These are phyloP conservation scores for Hypoxylon sp. DNA, from an alignment of 2,329 filamentous ascomycete species.

Conservation along the genomic window DNA sequence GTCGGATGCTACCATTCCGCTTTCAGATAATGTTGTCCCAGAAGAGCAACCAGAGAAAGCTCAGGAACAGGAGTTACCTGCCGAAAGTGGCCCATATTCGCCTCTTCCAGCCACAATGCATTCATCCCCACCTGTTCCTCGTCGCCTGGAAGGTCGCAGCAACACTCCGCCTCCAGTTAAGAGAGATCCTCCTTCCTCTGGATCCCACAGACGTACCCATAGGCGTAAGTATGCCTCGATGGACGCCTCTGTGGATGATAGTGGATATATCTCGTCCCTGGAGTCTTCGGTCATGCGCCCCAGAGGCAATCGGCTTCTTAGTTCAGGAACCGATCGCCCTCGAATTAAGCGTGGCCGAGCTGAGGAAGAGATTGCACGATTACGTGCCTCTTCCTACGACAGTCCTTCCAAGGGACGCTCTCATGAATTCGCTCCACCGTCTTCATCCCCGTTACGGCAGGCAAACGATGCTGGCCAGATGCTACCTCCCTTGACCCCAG, in stretches of 20 bases:
- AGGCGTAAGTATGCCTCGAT: slow-evolving; percentile 85
- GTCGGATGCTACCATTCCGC: slow-evolving; percentile 82
- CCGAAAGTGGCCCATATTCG: slow-evolving; percentile 74
- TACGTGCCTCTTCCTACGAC: slow-evolving; percentile 92
- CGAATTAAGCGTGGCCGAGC: slow-evolving; percentile 89
- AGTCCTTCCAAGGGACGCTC: slow-evolving; percentile 83
- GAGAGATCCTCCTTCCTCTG: slow-evolving; percentile 72
- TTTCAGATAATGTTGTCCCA: slow-evolving; percentile 74
- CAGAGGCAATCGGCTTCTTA: slow-evolving; percentile 74
- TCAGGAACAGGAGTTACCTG: slow-evolving; percentile 57
- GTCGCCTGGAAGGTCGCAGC: slow-evolving; percentile 70
- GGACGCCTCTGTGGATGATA: slow-evolving; percentile 75
- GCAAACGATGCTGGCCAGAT: slow-evolving; percentile 69
- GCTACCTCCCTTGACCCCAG: slow-evolving; percentile 84
- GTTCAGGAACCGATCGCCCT: slow-evolving; percentile 84
- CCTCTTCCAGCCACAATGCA: slow-evolving; percentile 80
- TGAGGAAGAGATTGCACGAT: slow-evolving; percentile 94
- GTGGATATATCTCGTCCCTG: slow-evolving; percentile 95
- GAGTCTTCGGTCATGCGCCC: slow-evolving; percentile 90
- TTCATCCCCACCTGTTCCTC: slow-evolving; percentile 89
- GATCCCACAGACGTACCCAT: slow-evolving; percentile 76
- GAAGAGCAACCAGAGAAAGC: slow-evolving; percentile 66
- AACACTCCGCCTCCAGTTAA: slow-evolving; percentile 83
- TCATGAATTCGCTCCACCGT: slow-evolving; percentile 66
- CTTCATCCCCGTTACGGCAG: slow-evolving; percentile 78